Percentiles rank a stretch among this genome's conserved stretches.
phyloP scores from a whole-genome alignment of 768 basidiomycete species.

The Pulveroboletus sp. region DNA sequence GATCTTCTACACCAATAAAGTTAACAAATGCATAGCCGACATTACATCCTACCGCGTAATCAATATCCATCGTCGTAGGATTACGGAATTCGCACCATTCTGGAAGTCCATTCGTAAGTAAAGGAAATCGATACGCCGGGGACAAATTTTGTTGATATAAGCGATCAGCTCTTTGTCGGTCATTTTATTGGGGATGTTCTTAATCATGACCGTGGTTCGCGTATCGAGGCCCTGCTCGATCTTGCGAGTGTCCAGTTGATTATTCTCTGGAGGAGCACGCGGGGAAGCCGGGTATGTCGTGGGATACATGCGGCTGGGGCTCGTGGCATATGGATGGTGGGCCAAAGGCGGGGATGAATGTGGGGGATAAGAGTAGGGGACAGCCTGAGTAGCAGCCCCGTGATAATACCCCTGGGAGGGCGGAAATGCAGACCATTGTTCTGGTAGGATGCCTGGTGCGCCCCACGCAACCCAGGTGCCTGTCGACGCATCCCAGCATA shows the following conservation, averaged over 20 bases:
- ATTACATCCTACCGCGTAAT: constrained; percentile 57
- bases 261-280: constrained; percentile 38
- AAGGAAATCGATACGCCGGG: constrained; percentile 79
- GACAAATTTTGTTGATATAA: constrained; percentile 70
- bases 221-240: constrained; percentile 81
- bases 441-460: constrained; percentile 21
- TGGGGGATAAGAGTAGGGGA: constrained; percentile 29
- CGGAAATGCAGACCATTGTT: constrained; percentile 31
- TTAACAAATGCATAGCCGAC: constrained; percentile 89
- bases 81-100: constrained; percentile 50
- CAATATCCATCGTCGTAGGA: constrained; percentile 1
- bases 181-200: constrained; percentile 94
- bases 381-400: constrained; percentile 17
- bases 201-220: constrained; percentile 84
- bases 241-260: constrained; percentile 61
- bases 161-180: constrained; percentile 66
- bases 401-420: constrained; percentile 27
- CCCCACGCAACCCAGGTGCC: constrained; percentile 31
- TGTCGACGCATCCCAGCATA: constrained; percentile 30
- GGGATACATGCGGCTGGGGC: constrained; percentile 19
- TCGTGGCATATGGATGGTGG: constrained; percentile 17
- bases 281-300: constrained; percentile 26
- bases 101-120: constrained; percentile 86
- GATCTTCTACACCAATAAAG: constrained; percentile 76
- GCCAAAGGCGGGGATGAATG: constrained; percentile 22